Percentiles rank a stretch among this genome's conserved stretches.
These are phyloP conservation scores for Trypanosoma platydactyli DNA, from an alignment of 208 protist genomes.

Conservation along the genomic window DNA sequence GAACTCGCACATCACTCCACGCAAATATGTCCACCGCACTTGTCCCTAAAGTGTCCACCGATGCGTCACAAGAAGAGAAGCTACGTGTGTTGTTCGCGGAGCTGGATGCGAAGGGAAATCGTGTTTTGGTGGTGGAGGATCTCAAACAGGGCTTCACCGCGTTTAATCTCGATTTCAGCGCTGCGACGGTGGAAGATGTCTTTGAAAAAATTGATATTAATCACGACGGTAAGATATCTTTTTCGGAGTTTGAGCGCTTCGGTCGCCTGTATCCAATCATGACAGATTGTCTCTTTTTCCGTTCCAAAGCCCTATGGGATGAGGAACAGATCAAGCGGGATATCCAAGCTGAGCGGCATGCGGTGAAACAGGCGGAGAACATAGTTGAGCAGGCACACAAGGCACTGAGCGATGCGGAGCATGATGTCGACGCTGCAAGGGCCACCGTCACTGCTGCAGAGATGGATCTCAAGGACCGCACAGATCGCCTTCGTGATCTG, in stretches of 20 bases:
- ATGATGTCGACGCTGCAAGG: slow-evolving; percentile 63
- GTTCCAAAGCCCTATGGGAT: slow-evolving; percentile 91
- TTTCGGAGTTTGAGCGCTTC: slow-evolving; percentile 91
- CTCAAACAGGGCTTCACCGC: slow-evolving; percentile 80
- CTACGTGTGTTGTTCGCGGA: slow-evolving; percentile 85
- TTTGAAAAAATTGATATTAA: slow-evolving; percentile 88
- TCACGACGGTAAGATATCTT: slow-evolving; percentile 79
- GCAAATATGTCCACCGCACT: slow-evolving; percentile 51
- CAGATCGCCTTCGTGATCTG: slow-evolving; percentile 79
- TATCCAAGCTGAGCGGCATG: slow-evolving; percentile 78
- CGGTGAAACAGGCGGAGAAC: slow-evolving; percentile 60
- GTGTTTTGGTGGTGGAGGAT: slow-evolving; percentile 79
- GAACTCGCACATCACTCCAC: slow-evolving; percentile 36
- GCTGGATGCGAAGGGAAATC: slow-evolving; percentile 81
- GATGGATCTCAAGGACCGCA: slow-evolving; percentile 73
- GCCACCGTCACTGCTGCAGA: slow-evolving; percentile 62
- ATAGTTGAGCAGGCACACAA: slow-evolving; percentile 58
- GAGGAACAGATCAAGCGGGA: slow-evolving; percentile 86
- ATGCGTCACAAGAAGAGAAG: slow-evolving; percentile 87
- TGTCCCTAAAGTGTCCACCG: slow-evolving; percentile 42
- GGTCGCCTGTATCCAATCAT: slow-evolving; percentile 88
- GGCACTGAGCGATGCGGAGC: slow-evolving; percentile 49
- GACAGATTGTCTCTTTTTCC: slow-evolving; percentile 89
- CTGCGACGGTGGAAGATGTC: slow-evolving; percentile 86
- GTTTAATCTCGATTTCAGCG: slow-evolving; percentile 84